These are phyloP conservation scores for Phytophthora pistaciae DNA, from an alignment of 352 stramenopile species.

Conservation along the genomic window DNA sequence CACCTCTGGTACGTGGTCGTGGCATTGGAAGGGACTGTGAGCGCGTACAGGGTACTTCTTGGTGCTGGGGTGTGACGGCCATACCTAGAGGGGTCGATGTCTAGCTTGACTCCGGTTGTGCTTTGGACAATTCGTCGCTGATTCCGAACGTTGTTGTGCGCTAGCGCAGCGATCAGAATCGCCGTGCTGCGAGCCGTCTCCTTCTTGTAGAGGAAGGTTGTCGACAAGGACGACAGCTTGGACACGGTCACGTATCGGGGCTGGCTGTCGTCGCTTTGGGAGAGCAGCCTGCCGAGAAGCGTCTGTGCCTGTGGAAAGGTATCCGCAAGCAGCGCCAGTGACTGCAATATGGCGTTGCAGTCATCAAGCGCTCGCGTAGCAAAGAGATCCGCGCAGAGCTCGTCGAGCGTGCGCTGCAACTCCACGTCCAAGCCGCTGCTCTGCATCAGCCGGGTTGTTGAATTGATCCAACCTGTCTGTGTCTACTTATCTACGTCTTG, in stretches of 20 bases:
- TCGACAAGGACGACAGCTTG: conserved; percentile 30
- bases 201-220: conserved; percentile 45
- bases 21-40: conserved; percentile 44
- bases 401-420: conserved; percentile 42
- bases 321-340: conserved; percentile 39
- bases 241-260: neutral
- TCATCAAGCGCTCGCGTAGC: conserved; percentile 23
- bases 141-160: conserved; percentile 41
- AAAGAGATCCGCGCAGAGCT: conserved; percentile 48
- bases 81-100: conserved; percentile 12
- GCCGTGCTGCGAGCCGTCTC: conserved; percentile 38
- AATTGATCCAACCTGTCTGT: conserved; percentile 11
- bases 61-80: neutral
- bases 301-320: conserved; percentile 38
- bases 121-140: conserved; percentile 53
- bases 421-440: conserved; percentile 31
- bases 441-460: conserved; percentile 22
- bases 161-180: conserved; percentile 43
- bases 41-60: conserved; percentile 34
- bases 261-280: conserved; percentile 7
- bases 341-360: conserved; percentile 36
- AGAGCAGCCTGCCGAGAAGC: conserved; percentile 38
- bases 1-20: conserved; percentile 50
- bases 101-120: conserved; percentile 39
- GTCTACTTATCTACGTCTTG: conserved; percentile 20